These are phyloP conservation scores for Lentinula raphanica DNA, from an alignment of 768 basidiomycete species.

Conservation along the genomic window DNA sequence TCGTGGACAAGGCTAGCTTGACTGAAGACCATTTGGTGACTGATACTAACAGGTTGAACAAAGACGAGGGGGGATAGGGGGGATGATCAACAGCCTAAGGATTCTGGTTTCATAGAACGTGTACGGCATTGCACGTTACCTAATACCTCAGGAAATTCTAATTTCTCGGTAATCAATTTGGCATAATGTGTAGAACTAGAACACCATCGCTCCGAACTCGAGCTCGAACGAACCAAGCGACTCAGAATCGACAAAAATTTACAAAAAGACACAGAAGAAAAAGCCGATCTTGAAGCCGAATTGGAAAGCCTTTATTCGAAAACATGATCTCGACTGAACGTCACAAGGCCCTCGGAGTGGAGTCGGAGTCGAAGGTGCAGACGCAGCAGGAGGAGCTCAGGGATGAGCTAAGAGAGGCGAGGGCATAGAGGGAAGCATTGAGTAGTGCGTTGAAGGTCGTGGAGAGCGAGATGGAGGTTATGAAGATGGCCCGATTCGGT, in stretches of 20 bases:
- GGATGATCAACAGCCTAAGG: no score
- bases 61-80: no score
- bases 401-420: conserved; percentile 48
- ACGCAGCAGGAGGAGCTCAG: conserved; percentile 58
- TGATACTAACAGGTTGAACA: no score
- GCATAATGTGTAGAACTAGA: no score
- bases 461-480: conserved; percentile 60
- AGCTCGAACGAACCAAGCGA: conserved; percentile 45
- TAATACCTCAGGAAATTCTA: no score
- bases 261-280: conserved; percentile 47
- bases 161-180: no score
- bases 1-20: no score
- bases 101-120: no score
- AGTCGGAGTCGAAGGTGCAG: conserved; percentile 55
- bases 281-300: conserved; percentile 66
- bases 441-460: conserved; percentile 43
- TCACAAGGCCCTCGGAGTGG: conserved; percentile 61
- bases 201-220: conserved; percentile 21
- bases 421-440: conserved; percentile 47
- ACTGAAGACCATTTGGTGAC: no score
- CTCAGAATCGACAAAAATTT: conserved; percentile 54
- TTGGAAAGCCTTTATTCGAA: conserved; percentile 80
- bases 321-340: conserved; percentile 84
- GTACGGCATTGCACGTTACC: no score
- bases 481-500: conserved; percentile 37